Percentiles rank a stretch among this genome's conserved stretches.
phyloP scores from a whole-genome alignment of 2,329 filamentous ascomycete genomes.

The Apiospora phragmitis region DNA sequence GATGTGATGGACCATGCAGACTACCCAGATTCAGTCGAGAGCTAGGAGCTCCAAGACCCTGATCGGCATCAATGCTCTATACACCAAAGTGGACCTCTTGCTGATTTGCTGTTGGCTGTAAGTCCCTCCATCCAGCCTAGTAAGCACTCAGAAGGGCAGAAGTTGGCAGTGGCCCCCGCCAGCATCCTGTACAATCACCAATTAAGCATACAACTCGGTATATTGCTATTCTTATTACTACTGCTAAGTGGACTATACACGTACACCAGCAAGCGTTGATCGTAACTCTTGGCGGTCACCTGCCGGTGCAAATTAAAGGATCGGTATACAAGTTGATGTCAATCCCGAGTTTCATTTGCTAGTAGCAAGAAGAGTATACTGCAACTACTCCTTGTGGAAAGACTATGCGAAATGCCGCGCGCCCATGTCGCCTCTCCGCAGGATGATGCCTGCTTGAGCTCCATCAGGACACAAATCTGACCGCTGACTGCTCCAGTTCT shows the following conservation, averaged over 20 bases:
- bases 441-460: background rate
- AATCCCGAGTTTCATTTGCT: conserved; percentile 5
- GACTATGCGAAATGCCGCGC: background rate
- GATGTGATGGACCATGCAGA: background rate
- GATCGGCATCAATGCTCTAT: background rate
- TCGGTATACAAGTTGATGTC: background rate
- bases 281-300: background rate
- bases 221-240: background rate
- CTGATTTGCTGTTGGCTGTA: background rate
- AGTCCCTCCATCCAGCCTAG: background rate
- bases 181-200: background rate
- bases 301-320: background rate
- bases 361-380: background rate
- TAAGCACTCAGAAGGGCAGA: background rate
- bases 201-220: background rate
- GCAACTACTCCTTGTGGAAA: background rate
- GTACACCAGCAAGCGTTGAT: background rate
- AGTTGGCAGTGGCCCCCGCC: background rate
- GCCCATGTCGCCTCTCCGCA: background rate
- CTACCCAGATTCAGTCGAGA: background rate
- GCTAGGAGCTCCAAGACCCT: background rate
- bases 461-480: background rate
- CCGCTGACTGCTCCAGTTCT: background rate
- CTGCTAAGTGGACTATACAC: background rate
- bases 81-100: background rate